Evolutionary conservation across 169 alveolate species (phyloP), one percentile per base, ranked within the genome.

Genomic region (Ophryocystis elektroscirrha): DNA sequence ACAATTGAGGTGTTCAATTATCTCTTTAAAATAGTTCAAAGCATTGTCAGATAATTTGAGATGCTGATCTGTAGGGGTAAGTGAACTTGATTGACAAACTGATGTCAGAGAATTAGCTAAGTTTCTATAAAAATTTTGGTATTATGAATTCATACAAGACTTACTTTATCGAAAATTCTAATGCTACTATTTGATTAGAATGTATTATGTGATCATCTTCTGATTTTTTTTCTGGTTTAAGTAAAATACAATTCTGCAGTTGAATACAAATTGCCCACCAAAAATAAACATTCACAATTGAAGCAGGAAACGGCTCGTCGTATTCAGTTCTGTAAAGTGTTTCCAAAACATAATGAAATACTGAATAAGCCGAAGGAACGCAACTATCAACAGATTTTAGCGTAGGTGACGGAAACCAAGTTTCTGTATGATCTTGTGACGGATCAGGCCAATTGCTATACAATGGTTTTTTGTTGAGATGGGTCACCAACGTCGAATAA

Each of bases 401-500:
- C 51, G 24, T 4, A 51, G 2, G 48, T 48, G n/a, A n/a, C n/a
- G n/a, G n/a, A n/a, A n/a, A n/a, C n/a, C n/a, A n/a, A n/a, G n/a
- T n/a, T n/a, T n/a, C n/a, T 15, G 59, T 24, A 22, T 49, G 54
- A 12, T 15, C 15, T 1, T 39, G 50, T 1, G 54, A 41, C 23
- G 27, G 44, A 4, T 36, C 26, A 1, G 42, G 16, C 76, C 76
- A 67, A 50, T 67, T 67, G 45, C 48, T 56, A 16, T 48, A 50
- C 20, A 67, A 42, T 12, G 62, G 60, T 37, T 56, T 67, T 15
- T 62, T 45, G 28, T 67, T 67, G 30, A 67, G 18, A 57, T 56
- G 63, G 3, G 76, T 71, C 23, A 67, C 56, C 1, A 67, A 27
- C 6, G 56, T 61, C 16, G 67, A 57, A 48, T 67, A 67, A n/a